Evolutionary conservation across 148 eudicot genomes (phyloP).

Genomic region (Camellia lanceoleosa): DNA sequence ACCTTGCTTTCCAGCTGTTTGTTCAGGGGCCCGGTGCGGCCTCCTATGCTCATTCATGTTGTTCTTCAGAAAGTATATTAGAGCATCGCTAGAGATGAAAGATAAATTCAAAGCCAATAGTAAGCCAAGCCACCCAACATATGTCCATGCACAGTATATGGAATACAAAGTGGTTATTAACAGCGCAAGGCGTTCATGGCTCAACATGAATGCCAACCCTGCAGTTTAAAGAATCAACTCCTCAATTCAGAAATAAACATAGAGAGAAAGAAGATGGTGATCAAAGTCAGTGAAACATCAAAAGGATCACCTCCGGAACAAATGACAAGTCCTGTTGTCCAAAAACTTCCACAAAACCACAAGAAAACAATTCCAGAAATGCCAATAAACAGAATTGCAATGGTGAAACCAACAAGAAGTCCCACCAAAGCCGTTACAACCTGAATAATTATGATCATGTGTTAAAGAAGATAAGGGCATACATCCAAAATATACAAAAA

Average conservation of each 20-base stretch:
- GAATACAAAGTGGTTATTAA: conserved; percentile 63
- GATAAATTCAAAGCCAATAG: conserved; percentile 69
- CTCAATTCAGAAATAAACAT: conserved; percentile 5
- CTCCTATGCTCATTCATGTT: conserved; percentile 54
- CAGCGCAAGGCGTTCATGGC: conserved; percentile 68
- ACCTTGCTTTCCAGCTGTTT: conserved; percentile 55
- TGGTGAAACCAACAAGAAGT: conserved; percentile 56
- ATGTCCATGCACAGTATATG: conserved; percentile 73
- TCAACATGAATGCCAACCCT: conserved; percentile 67
- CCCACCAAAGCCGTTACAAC: conserved; percentile 57
- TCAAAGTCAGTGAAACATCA: conserved; percentile 2
- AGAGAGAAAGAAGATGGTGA: conserved; percentile 7
- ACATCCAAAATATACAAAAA: neutral
- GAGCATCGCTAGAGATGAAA: conserved; percentile 81
- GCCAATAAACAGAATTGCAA: conserved; percentile 40
- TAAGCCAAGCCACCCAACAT: conserved; percentile 84
- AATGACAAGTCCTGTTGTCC: conserved; percentile 45
- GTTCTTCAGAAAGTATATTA: conserved; percentile 62
- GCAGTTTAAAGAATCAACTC: conserved; percentile 30
- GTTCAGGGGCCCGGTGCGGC: conserved; percentile 37
- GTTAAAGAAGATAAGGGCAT: conserved; percentile 6
- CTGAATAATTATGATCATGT: conserved; percentile 32
- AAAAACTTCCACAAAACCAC: conserved; percentile 63
- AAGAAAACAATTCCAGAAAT: conserved; percentile 33
- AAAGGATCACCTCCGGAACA: conserved; percentile 57